Base-by-base conservation (phyloP, 345 rosid genomes). In the Hypericum androsaemum region DNA sequence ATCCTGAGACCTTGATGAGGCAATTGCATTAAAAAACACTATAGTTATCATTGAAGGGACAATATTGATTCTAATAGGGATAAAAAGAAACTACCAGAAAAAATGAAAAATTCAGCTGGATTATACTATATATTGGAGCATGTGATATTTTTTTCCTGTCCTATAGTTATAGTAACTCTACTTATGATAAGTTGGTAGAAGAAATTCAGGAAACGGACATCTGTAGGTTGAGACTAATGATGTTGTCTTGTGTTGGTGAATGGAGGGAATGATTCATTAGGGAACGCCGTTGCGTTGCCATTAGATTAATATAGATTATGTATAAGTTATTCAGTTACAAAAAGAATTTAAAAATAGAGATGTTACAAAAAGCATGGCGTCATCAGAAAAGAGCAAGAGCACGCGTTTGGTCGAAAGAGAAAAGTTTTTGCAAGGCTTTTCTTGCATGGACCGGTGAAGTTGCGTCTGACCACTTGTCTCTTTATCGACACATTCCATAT, bases 191-290 rank as follows among this genome's bases (percentile, higher is more conserved):
- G 47, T 63, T 49, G 32, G 32, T 4, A 22, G 32, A 22, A 22
- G 32, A 22, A 22, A 22, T 51, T 61, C 64, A 65, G 63, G 73
- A 66, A 75, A 76, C 69, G 75, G 85, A 70, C 79, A 82, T 48
- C 53, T 60, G 73, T 78, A 76, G 82, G 78, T 63, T 67, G 73
- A 80, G 54, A 69, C 71, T 69, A 84, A 88, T 88, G 83, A 87
- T 80, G 86, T 41, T 80, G 95, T 84, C 89, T 75, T 71, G 84
- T 76, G 95, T 76, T 67, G 79, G 79, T 71, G 79, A 82, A 81
- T 84, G 89, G 79, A 74, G 54, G 85, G 66, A 82, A 82, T 87
- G 92, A 87, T 90, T 76, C 85, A 67, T 73, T 79, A 71, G 2
- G 69, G 74, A 76, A 84, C 78, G 71, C 77, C 68, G 68, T 68